Evolutionary conservation across 768 basidiomycete genomes (phyloP), one percentile per base, ranked within the genome.

Genomic region (Lactifluus hygrophoroides): DNA sequence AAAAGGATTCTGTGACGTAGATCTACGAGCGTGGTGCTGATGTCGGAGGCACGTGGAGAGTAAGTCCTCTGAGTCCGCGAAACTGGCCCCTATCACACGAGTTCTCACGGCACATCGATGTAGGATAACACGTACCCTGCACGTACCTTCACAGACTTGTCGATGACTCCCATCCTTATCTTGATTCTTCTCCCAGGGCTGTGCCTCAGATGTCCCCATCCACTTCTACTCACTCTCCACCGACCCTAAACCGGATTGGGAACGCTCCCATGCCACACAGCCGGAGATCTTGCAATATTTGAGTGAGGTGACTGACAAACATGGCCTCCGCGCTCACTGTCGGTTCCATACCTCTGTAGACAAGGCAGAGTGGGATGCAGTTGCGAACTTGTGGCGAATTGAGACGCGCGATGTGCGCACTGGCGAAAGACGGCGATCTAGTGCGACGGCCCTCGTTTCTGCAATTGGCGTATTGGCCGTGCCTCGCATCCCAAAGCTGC

Each of bases 11-110:
- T 25, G 14, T 34, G n/a, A 14, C 43, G 2, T 40, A 73, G 72
- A 69, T 72, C 14, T 69, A 69, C 47, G 71, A 72, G 54, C 64
- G 66, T 48, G 63, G 63, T 1, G 34, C 44, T 8, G 70, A 64
- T 21, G 48, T 72, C 30, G 67, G 67, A 30, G 67, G 67, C 19
- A 68, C 65, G 9, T 68, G 67, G 67, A 50, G 64, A 34, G 67
- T 68, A 32, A 55, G 66, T 46, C 21, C 37, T 10, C 14, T 27
- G 1, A 13, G 9, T n/a, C n/a, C n/a, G n/a, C n/a, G n/a, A n/a
- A n/a, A n/a, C n/a, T n/a, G n/a, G n/a, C n/a, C n/a, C 28, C 5
- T 16, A n/a, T 23, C 28, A 30, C 10, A 10, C 32, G 28, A 38
- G 32, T 42, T 21, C 50, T 23, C 19, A 30, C 45, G 35, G 7